Base-by-base conservation (phyloP, 169 alveolate species). In the Plasmodium knowlesi region DNA sequence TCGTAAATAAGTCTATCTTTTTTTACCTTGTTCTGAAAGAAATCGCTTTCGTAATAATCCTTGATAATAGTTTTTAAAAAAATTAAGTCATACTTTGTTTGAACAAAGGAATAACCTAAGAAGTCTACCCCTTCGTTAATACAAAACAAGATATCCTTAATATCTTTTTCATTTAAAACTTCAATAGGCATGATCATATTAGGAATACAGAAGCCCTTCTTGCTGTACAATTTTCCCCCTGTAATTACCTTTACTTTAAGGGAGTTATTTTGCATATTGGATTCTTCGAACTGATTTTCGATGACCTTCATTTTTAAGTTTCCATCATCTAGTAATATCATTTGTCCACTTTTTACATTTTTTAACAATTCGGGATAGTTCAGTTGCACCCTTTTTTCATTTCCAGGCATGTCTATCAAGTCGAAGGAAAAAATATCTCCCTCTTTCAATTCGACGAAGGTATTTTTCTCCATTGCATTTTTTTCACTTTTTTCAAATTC, bases 171-270 rank as follows among this genome's bases (percentile, higher is more conserved):
- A 43, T 92, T 93, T 41, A 97, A 61, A 12, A 97, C 96, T 54
- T 96, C 97, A 10, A 97, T 92, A 9, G 98, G 97, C 41, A 97
- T 80, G 14, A 83, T 94, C 37, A 96, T 92, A 43, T 97, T 94
- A 37, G 98, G 98, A n/a, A 95, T 88, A 76, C 97, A 93, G 83
- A 97, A 93, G 19, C 98, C 98, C 90, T 97, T 97, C 76, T 97
- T 97, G 76, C 97, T 93, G 25, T 97, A 96, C 1, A 97, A 46
- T 73, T 76, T 93, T 74, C 97, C 98, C 41, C 96, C 97, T 70
- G 95, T 94, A 82, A 96, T 57, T n/a, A 95, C 97, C 14, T 82
- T 81, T 5, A 96, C 95, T 19, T 88, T 83, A 43, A 96, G 93
- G 37, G 95, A 93, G 32, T 94, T 93, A 50, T 25, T 96, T 10